A percentile compares a stretch with the other conserved stretches of the same genome.
Evolutionary conservation across 169 alveolate species (phyloP).

Genomic region (Miamiensis avidus): DNA sequence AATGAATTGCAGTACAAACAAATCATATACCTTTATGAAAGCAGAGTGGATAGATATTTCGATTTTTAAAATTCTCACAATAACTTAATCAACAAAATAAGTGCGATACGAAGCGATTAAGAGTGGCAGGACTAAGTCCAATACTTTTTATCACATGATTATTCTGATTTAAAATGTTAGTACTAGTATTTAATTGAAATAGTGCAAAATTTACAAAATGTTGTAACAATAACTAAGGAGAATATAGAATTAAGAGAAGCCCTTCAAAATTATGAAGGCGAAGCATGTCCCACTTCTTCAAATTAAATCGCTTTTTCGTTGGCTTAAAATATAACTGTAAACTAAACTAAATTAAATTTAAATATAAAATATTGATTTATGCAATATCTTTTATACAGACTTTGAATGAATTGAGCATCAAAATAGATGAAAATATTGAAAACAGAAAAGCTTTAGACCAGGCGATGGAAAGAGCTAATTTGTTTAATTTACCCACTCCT

Average conservation of each 20-base stretch:
- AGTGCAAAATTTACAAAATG: neutral
- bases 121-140: neutral
- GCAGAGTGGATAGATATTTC: neutral
- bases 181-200: no score
- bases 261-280: neutral
- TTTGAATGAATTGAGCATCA: neutral
- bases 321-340: neutral
- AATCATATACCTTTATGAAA: neutral
- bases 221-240: neutral
- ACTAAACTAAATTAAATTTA: no score
- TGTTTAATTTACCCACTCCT: slow-evolving; percentile 12
- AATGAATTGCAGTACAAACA: neutral
- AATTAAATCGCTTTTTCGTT: neutral
- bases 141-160: neutral
- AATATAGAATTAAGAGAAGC: neutral
- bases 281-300: neutral
- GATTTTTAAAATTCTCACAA: no score
- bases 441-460: neutral
- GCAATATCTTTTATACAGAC: neutral
- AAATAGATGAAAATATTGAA: neutral
- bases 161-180: neutral
- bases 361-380: neutral
- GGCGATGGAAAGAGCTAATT: neutral
- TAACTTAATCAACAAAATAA: no score
- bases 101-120: neutral